Evolutionary conservation across 2,329 filamentous ascomycete genomes (phyloP).

Genomic region (Coniochaeta sp.): DNA sequence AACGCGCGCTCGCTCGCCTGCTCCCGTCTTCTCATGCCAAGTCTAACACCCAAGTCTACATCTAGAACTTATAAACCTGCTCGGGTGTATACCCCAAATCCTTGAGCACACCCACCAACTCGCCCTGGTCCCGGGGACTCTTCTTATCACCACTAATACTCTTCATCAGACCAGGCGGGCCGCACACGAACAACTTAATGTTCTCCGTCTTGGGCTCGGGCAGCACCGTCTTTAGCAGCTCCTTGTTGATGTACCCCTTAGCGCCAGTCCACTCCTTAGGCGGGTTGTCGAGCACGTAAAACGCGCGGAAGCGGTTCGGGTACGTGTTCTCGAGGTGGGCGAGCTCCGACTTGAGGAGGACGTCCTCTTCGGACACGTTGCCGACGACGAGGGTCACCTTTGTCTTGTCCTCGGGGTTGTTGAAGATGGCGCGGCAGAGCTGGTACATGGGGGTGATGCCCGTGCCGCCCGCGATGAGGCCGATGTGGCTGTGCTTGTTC

Average conservation of each 20-base stretch:
- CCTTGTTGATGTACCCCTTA: constrained; percentile 80
- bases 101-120: constrained; percentile 72
- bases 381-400: constrained; percentile 95
- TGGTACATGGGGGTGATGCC: constrained; percentile 99
- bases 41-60: too few species aligned
- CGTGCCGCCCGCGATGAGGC: constrained; percentile 85
- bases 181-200: constrained; percentile 95
- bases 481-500: constrained; percentile 92
- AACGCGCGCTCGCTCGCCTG: too few species aligned
- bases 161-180: constrained; percentile 89
- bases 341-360: constrained; percentile 81
- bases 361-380: constrained; percentile 84
- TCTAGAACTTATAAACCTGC: constrained; percentile 91
- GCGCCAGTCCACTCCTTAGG: constrained; percentile 69
- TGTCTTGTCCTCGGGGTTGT: constrained; percentile 92
- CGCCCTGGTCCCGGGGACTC: constrained; percentile 89
- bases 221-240: constrained; percentile 88
- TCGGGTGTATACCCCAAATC: constrained; percentile 46
- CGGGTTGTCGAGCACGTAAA: constrained; percentile 86
- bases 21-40: too few species aligned
- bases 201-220: constrained; percentile 88
- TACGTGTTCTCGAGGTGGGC: constrained; percentile 87
- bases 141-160: constrained; percentile 84
- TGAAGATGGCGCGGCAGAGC: constrained; percentile 84
- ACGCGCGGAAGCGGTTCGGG: constrained; percentile 89